Base-by-base conservation (phyloP, 139 green algal species). In the Chlorella vulgaris region DNA sequence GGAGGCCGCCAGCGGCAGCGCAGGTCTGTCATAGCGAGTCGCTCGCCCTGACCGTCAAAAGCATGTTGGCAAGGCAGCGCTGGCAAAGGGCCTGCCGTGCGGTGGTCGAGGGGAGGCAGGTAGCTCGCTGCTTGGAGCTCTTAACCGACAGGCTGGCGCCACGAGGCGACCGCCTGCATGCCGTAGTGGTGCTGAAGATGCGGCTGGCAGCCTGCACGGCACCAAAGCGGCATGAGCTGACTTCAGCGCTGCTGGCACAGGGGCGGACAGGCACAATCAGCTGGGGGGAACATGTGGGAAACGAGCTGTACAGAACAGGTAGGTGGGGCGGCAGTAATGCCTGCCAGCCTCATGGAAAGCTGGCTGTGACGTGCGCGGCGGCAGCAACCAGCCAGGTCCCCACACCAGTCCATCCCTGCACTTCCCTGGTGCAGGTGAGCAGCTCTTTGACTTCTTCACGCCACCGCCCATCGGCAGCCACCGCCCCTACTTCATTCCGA, bases 271-370 rank as follows among this genome's bases (percentile, higher is more conserved):
- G 77, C 24, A 67, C 66, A 39, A 60, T 81, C 50, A 55, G 31
- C 47, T 78, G 83, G n/a, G 39, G 78, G 18, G 77, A 85, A 0
- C 77, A 70, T 21, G 24, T 87, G 31, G 22, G 83, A 24, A 78
- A 76, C 4, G 85, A 89, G 73, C 58, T 89, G 5, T 83, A 82
- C 71, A 83, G 85, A 24, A 89, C 85, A 79, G 85, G 85, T 86
- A 38, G 42, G 39, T 29, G 26, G 15, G 58, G 51, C 36, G n/a
- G 47, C n/a, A 7, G 7, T 24, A 31, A n/a, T n/a, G n/a, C n/a
- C n/a, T n/a, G n/a, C n/a, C n/a, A n/a, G n/a, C n/a, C n/a, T n/a
- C n/a, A n/a, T n/a, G n/a, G n/a, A n/a, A n/a, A n/a, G n/a, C n/a
- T n/a, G n/a, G n/a, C n/a, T n/a, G n/a, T n/a, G n/a, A n/a, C n/a